Percentiles rank a stretch among this genome's conserved stretches.
Evolutionary conservation across 1,284 basidiomycete species (phyloP).

Genomic region (Apiotrichum sp.): DNA sequence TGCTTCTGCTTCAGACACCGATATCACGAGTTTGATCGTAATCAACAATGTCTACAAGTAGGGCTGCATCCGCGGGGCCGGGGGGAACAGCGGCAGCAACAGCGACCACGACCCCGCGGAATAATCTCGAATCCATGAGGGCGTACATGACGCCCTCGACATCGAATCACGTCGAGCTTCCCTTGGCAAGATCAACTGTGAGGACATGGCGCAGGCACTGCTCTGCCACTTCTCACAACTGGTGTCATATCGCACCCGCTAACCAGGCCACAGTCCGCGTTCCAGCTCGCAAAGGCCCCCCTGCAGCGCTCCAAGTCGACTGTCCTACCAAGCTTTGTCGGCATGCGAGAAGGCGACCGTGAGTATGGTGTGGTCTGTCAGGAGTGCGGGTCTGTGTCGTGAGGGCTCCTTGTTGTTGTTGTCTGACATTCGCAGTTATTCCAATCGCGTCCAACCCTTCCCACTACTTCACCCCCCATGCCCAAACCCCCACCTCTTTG

Average conservation of each 20-base stretch:
- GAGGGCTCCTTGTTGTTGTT: too few relatives aligned
- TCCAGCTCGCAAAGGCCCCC: constrained; percentile 1
- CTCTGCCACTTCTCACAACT: too few relatives aligned
- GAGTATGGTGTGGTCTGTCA: not conserved
- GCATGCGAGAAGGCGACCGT: not conserved
- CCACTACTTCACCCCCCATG: too few relatives aligned
- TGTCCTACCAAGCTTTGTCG: not conserved
- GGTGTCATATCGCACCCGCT: too few relatives aligned
- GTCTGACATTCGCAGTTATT: not conserved
- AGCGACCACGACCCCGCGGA: not conserved
- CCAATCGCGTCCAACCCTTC: not conserved
- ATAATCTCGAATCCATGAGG: constrained; percentile 4
- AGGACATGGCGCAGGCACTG: too few relatives aligned
- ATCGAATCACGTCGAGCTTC: not conserved
- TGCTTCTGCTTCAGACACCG: too few relatives aligned
- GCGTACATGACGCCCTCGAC: not conserved
- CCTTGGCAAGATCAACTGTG: too few relatives aligned
- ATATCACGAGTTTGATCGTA: too few relatives aligned
- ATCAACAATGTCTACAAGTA: too few relatives aligned
- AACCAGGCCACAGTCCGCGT: not conserved
- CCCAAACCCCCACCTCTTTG: too few relatives aligned
- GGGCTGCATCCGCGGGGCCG: not conserved
- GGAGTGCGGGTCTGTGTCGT: too few relatives aligned
- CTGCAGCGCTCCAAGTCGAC: not conserved
- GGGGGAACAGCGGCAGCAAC: not conserved